Evolutionary conservation across 768 basidiomycete species (phyloP), one percentile per base, ranked within the genome.

Genomic region (Russula sp.): DNA sequence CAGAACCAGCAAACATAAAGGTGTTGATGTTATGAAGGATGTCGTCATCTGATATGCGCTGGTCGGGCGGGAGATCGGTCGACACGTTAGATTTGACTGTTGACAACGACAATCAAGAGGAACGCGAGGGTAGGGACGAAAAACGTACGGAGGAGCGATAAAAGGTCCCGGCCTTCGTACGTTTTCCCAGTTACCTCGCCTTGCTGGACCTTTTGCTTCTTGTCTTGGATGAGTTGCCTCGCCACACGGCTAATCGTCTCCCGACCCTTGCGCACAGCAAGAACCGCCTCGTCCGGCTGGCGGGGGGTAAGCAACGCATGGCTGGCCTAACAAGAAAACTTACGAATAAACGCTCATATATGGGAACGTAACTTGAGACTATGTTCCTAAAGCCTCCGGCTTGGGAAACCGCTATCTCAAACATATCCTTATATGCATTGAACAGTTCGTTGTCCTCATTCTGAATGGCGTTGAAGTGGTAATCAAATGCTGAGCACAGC

Each of bases 1-100:
- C 92, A 13, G 93, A 91, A 4, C 94, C 94, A 22, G 89, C 91
- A 71, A 94, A 92, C 80, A 94, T 84, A 72, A 95, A 89, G 0
- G 92, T 94, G 68, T 89, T 91, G 73, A 95, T 86, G 63, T 86
- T 93, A 70, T 91, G 78, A 11, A 94, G 78, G 55, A 95, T 86
- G 69, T 96, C 94, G 35, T 88, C 85, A 70, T 97, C 94, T 0
- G 92, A 88, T 67, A 96, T 85, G 40, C 86, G 82, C 65, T 88
- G 84, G 54, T 88, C 85, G 0, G 77, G 77, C 37, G 84, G 79
- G 16, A 91, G 76, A 63, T 93, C 89, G 0, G 77, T 81, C 2
- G 90, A 84, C 62, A 84, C 70, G 72, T 95, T 96, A 2, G 92
- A 89, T 74, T 88, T 89, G 56, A 96, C 94, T 96, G 64, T 18